A percentile compares a stretch with the other conserved stretches of the same genome.
Evolutionary conservation across 2,329 filamentous ascomycete genomes (phyloP).

Genomic region (Trichoderma gracile): DNA sequence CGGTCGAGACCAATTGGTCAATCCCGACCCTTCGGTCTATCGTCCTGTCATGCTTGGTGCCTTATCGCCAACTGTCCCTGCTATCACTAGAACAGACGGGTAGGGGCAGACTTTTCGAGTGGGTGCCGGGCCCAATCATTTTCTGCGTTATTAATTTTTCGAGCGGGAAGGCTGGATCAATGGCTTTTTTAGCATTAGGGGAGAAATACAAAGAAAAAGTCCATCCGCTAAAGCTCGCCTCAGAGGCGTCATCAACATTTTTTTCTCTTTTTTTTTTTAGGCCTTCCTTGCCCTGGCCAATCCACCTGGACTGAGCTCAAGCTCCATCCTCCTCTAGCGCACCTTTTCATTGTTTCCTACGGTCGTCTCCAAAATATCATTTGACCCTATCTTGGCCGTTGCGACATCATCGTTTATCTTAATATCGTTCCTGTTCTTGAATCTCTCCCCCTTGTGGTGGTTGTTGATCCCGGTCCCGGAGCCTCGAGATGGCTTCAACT

Average conservation of each 20-base stretch:
- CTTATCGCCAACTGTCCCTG: slow-evolving; percentile 18
- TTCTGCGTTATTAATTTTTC: slow-evolving; percentile 28
- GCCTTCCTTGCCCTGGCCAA: slow-evolving; percentile 21
- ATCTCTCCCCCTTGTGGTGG: not conserved
- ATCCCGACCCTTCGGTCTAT: too few relatives aligned
- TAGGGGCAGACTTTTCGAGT: slow-evolving; percentile 19
- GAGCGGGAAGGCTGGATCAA: slow-evolving; percentile 17
- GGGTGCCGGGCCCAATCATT: slow-evolving; percentile 24
- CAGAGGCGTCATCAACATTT: slow-evolving; percentile 22
- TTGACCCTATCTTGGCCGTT: not conserved
- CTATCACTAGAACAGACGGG: not conserved
- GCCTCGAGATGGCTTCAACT: slow-evolving; percentile 47
- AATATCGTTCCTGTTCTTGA: not conserved
- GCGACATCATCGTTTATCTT: not conserved
- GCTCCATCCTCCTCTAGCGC: slow-evolving; percentile 16
- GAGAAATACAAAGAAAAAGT: slow-evolving; percentile 16
- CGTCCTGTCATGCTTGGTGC: not conserved
- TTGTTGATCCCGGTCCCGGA: slow-evolving; percentile 19
- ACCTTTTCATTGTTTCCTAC: slow-evolving; percentile 9
- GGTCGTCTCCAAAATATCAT: slow-evolving; percentile 1
- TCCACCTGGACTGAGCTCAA: slow-evolving; percentile 14
- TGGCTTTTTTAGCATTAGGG: not conserved
- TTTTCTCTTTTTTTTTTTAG: slow-evolving; percentile 11
- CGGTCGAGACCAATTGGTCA: not conserved
- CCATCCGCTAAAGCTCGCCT: slow-evolving; percentile 16